Conservation (phyloP, 257 asterid genomes). For the Penstemon newberryi region DNA sequence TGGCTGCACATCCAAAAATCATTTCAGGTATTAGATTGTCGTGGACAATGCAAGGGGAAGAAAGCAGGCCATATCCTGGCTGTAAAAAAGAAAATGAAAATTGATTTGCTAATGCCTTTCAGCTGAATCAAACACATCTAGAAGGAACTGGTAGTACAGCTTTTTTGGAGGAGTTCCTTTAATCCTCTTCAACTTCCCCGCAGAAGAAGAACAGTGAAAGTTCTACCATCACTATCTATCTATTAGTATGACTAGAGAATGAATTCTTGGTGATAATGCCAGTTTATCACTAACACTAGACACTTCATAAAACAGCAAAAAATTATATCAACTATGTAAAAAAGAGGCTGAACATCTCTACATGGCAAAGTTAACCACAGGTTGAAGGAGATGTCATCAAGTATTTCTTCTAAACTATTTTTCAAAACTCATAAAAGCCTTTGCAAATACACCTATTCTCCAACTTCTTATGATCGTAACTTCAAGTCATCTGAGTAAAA, state of each 20-base stretch:
- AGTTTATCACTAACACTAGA: neutral
- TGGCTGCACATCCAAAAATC: slow-evolving; percentile 17
- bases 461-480: slow-evolving; percentile 12
- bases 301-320: neutral
- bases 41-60: neutral
- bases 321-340: neutral
- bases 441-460: slow-evolving; percentile 9
- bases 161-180: slow-evolving; percentile 8
- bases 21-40: slow-evolving; percentile 1
- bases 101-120: slow-evolving; percentile 5
- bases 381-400: neutral
- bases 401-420: neutral
- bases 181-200: neutral
- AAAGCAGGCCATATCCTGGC: slow-evolving; percentile 6
- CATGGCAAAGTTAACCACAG: neutral
- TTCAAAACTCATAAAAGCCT: slow-evolving; percentile 16
- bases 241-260: slow-evolving; percentile 5
- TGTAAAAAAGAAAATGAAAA: slow-evolving; percentile 3
- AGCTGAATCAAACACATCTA: slow-evolving; percentile 22
- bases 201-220: slow-evolving; percentile 4
- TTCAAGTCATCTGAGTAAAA: neutral
- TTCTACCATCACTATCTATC: neutral
- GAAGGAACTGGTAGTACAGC: slow-evolving; percentile 16
- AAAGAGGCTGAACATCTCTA: neutral
- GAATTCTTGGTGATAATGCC: neutral